Evolutionary conservation across 371 early-diverging fungal species (phyloP).

Genomic region (Mortierella sp.): DNA sequence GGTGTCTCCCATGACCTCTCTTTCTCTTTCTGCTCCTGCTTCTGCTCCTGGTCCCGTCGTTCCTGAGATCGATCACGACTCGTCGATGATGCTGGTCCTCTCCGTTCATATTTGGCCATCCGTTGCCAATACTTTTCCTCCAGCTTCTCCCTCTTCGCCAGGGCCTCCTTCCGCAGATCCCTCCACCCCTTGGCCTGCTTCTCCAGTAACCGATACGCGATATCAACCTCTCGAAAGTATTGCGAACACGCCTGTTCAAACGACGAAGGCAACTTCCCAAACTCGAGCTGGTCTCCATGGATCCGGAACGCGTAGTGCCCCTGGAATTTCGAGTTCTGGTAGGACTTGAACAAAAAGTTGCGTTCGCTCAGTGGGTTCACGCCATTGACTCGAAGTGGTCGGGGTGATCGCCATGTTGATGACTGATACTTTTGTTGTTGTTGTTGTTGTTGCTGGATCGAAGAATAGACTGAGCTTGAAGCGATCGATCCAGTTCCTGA

Average conservation of each 20-base stretch:
- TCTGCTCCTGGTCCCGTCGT: background rate
- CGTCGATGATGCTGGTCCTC: background rate
- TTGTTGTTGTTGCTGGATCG: background rate
- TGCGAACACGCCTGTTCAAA: conserved; percentile 38
- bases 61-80: conserved; percentile 2
- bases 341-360: conserved; percentile 45
- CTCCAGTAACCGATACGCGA: conserved; percentile 31
- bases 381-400: background rate
- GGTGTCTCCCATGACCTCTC: background rate
- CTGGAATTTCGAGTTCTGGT: conserved; percentile 36
- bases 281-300: conserved; percentile 24
- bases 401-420: background rate
- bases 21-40: background rate
- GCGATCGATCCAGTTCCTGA: background rate
- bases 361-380: conserved; percentile 8
- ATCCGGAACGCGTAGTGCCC: conserved; percentile 41
- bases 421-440: background rate
- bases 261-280: conserved; percentile 30
- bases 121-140: background rate
- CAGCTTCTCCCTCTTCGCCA: conserved; percentile 10
- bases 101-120: background rate
- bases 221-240: conserved; percentile 48
- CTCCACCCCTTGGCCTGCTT: conserved; percentile 22
- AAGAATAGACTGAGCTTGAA: background rate
- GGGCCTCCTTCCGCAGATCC: conserved; percentile 14